Conservation (phyloP, 2,329 filamentous ascomycete genomes). For the Hypoxylon sp. region DNA sequence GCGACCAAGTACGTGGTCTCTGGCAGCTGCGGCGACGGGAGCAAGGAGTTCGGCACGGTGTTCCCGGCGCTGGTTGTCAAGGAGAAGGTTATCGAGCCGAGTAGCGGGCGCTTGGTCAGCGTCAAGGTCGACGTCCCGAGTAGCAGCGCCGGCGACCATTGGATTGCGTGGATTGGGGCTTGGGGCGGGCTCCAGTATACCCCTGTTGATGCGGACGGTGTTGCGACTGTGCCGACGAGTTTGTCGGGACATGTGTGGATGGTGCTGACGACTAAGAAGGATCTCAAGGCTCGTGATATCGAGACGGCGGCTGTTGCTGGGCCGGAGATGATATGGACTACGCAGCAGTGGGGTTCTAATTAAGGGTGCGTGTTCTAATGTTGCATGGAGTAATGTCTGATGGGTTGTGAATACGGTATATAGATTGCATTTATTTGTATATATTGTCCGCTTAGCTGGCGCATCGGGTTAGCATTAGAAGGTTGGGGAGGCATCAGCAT, state of each 20-base stretch:
- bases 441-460: neutral
- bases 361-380: neutral
- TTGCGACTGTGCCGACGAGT: constrained; percentile 51
- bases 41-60: constrained; percentile 32
- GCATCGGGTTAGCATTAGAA: constrained; percentile 11
- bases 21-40: constrained; percentile 47
- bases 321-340: constrained; percentile 56
- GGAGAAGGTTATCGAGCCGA: constrained; percentile 29
- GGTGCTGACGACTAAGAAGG: constrained; percentile 53
- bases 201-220: constrained; percentile 45
- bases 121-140: constrained; percentile 48
- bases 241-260: constrained; percentile 58
- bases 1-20: constrained; percentile 51
- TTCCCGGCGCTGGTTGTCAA: constrained; percentile 49
- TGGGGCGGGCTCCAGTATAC: constrained; percentile 57
- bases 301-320: constrained; percentile 53
- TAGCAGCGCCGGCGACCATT: constrained; percentile 46
- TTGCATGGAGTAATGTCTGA: constrained; percentile 3
- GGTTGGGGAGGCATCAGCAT: neutral
- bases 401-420: constrained; percentile 13
- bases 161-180: constrained; percentile 57
- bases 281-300: constrained; percentile 39
- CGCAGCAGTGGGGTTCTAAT: constrained; percentile 45
- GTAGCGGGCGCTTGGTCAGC: constrained; percentile 40
- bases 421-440: neutral